A percentile compares a stretch with the other conserved stretches of the same genome.
phyloP scores from a whole-genome alignment of 179 eudicot species.

The Monotropa hypopitys region DNA sequence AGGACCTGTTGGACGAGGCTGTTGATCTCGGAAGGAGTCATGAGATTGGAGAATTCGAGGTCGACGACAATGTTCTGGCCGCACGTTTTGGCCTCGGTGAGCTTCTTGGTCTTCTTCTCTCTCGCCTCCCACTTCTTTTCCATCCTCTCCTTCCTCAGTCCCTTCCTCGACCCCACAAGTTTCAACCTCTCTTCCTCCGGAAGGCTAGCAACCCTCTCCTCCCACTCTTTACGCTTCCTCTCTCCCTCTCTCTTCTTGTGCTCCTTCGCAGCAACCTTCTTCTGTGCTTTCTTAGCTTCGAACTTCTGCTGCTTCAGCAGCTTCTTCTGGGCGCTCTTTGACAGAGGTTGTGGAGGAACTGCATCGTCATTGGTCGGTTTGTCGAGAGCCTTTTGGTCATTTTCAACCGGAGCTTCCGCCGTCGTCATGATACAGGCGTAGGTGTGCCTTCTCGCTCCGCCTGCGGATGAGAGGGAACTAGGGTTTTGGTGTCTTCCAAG shows the following conservation, averaged over 20 bases:
- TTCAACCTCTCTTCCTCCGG: conserved; percentile 53
- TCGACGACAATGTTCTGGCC: conserved; percentile 71
- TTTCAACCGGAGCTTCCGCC: neutral
- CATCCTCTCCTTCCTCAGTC: conserved; percentile 54
- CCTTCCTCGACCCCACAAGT: conserved; percentile 44
- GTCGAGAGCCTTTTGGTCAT: neutral
- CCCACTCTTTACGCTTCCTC: conserved; percentile 70
- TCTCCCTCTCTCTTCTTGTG: conserved; percentile 43
- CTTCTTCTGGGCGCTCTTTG: conserved; percentile 46
- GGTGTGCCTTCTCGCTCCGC: no score
- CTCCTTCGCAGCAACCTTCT: conserved; percentile 37
- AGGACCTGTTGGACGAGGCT: conserved; percentile 76
- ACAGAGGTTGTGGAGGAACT: conserved; percentile 4
- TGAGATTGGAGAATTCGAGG: conserved; percentile 55
- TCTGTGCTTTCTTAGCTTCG: conserved; percentile 49
- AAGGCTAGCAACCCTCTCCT: conserved; percentile 31
- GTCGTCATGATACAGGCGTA: neutral
- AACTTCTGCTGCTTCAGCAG: conserved; percentile 27
- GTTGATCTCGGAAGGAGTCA: conserved; percentile 51
- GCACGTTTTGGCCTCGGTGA: conserved; percentile 25
- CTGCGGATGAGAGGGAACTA: no score
- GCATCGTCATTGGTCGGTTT: neutral
- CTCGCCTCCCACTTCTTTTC: conserved; percentile 42
- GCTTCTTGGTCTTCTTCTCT: conserved; percentile 37
- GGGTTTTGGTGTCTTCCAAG: no score